A percentile compares a stretch with the other conserved stretches of the same genome.
Conservation (phyloP, 768 basidiomycete species). For the Chalciporus sphaerocephalus region DNA sequence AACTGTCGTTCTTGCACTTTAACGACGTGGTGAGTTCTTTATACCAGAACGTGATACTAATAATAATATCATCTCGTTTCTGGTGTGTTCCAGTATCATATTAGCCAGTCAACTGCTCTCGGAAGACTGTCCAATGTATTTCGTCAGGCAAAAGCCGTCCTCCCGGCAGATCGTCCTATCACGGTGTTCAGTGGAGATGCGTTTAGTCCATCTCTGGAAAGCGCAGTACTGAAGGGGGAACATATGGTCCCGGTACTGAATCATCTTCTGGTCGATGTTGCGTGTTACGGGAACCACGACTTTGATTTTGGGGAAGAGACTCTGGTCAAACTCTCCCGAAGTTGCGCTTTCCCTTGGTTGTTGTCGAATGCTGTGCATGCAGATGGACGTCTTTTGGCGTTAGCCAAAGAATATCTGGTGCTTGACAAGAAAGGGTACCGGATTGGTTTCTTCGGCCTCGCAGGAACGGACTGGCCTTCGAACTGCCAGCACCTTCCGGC, state of each 20-base stretch:
- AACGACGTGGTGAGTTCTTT: conserved; percentile 9
- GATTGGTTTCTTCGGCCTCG: conserved; percentile 7
- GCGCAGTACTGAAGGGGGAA: conserved; percentile 6
- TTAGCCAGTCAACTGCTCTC: conserved; percentile 3
- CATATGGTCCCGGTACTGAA: conserved; percentile 6
- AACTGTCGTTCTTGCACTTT: conserved; percentile 5
- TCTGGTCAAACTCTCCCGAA: conserved; percentile 3
- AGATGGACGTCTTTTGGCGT: conserved; percentile 1
- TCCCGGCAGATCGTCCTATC: conserved; percentile 1
- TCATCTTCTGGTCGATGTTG: conserved; percentile 10
- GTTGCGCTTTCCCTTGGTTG: conserved; percentile 10
- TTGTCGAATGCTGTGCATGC: conserved; percentile 9
- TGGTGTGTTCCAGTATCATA: conserved; percentile 5
- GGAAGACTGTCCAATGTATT: conserved; percentile 3
- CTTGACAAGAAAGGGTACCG: conserved; percentile 5
- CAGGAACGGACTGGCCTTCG: conserved; percentile 10
- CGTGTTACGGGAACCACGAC: conserved; percentile 8
- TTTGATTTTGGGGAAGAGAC: conserved; percentile 9
- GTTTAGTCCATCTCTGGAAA: conserved; percentile 7
- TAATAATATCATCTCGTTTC: not conserved
- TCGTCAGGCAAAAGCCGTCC: conserved; percentile 1
- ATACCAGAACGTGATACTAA: not conserved
- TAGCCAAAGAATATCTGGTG: conserved; percentile 5
- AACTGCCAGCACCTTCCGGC: conserved; percentile 7
- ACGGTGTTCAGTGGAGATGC: conserved; percentile 10